Base-by-base conservation (phyloP, 2,329 filamentous ascomycete species). In the Colletotrichum noveboracense region DNA sequence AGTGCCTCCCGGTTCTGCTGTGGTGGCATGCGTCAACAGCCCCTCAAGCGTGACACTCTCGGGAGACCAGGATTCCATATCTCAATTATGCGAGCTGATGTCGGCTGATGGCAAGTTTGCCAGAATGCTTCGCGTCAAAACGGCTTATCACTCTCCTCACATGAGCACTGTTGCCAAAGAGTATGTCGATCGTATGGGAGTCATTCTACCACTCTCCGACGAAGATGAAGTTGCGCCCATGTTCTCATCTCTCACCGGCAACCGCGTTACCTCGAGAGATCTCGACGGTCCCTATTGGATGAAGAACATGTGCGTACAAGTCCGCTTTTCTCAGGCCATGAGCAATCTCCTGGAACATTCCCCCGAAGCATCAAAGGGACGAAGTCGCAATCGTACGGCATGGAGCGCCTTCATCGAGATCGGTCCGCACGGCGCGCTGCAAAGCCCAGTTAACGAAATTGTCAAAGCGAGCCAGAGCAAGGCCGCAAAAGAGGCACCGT, bases 101-200 rank as follows among this genome's bases (percentile, higher is more conserved):
- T 32, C 76, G 13, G 24, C 62, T n/a, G 72, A 77, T 18, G 75
- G 68, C 7, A 70, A 74, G 2, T 82, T 82, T 75, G 75, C 77
- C 4, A 71, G 74, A 16, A 76, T 72, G 65, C 60, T 82, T 1
- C 36, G 67, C 5, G 77, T 78, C 3, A 61, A 66, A 1, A 62
- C 62, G 73, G 72, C 72, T 0, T 75, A 75, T 21, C 72, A 75
- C 6, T 75, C 72, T 14, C 61, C 67, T 24, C 61, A 62, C 13
- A 91, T 91, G 89, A 84, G 87, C 48, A 80, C 85, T 4, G 83
- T 90, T 1, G 86, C 88, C 1, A 24, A 61, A 6, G 68, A 62
- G 43, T 77, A 77, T 21, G 4, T 70, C 1, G 36, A 66, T 3
- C 14, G 48, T 2, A 66, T 75, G 61, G 67, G 72, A 6, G 6